A percentile compares a stretch with the other conserved stretches of the same genome.
Evolutionary conservation across 2,329 filamentous ascomycete genomes (phyloP).

Genomic region (Periconia digitata): DNA sequence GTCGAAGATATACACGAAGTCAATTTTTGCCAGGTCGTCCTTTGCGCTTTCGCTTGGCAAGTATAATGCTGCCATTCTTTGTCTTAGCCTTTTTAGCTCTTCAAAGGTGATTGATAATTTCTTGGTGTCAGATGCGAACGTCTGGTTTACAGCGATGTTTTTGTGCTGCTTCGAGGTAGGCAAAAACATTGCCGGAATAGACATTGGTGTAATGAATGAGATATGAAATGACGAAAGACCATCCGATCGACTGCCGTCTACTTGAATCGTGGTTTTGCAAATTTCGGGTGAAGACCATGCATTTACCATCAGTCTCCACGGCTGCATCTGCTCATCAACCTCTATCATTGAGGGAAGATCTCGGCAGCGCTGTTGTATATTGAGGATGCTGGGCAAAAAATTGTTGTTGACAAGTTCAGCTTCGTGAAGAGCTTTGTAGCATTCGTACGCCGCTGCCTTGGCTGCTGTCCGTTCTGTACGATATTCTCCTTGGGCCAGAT

Average conservation of each 20-base stretch:
- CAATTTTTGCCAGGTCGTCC: neutral
- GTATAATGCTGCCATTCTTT: neutral
- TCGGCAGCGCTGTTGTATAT: neutral
- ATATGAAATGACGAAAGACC: neutral
- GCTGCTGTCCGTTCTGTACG: slow-evolving; percentile 1
- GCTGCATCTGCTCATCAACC: slow-evolving; percentile 2
- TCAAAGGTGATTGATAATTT: neutral
- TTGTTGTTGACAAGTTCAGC: neutral
- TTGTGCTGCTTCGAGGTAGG: neutral
- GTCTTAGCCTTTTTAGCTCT: neutral
- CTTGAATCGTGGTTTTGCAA: neutral
- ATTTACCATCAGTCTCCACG: slow-evolving; percentile 1
- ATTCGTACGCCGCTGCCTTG: neutral
- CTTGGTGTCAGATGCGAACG: neutral
- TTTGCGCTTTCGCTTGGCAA: neutral
- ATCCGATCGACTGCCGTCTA: neutral
- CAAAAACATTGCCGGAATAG: neutral
- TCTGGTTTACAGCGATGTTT: neutral
- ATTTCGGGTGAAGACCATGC: slow-evolving; percentile 1
- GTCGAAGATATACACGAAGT: slow-evolving; percentile 1
- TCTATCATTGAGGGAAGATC: slow-evolving; percentile 1
- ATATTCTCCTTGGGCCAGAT: neutral
- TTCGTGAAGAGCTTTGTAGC: slow-evolving; percentile 1
- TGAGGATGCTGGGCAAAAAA: slow-evolving; percentile 1
- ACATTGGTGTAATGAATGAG: slow-evolving; percentile 2